Evolutionary conservation across 169 alveolate genomes (phyloP).

Genomic region (Plasmodium cynomolgi): DNA sequence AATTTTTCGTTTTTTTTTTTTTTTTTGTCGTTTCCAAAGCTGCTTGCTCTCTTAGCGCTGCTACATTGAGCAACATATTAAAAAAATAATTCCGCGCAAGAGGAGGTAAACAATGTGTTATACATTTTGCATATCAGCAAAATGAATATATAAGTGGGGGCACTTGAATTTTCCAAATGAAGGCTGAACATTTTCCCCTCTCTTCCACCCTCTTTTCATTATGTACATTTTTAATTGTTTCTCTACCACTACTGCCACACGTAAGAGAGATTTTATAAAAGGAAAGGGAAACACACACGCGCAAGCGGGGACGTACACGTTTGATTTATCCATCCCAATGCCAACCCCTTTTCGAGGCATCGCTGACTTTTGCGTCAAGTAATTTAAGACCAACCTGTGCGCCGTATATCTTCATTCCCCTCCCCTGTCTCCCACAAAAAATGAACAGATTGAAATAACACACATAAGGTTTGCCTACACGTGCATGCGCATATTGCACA

Average conservation of each 20-base stretch:
- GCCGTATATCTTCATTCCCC: not conserved
- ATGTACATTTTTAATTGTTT: not conserved
- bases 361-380: not conserved
- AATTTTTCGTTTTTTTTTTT: not conserved
- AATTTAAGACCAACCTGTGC: not conserved
- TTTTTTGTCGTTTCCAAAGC: not conserved
- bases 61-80: not conserved
- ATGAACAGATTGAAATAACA: conserved; percentile 5
- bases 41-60: not conserved
- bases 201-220: not conserved
- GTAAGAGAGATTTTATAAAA: not conserved
- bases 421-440: not conserved
- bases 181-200: not conserved
- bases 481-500: not conserved
- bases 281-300: not conserved
- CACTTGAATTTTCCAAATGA: not conserved
- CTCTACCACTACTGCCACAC: not conserved
- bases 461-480: not conserved
- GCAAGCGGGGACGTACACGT: not conserved
- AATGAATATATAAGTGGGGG: not conserved
- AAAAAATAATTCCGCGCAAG: not conserved
- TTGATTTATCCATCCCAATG: not conserved
- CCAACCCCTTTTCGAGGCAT: not conserved
- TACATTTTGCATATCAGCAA: not conserved
- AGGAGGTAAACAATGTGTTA: not conserved